phyloP scores from a whole-genome alignment of 805 yeast species.

The Lipomyces anomalus region DNA sequence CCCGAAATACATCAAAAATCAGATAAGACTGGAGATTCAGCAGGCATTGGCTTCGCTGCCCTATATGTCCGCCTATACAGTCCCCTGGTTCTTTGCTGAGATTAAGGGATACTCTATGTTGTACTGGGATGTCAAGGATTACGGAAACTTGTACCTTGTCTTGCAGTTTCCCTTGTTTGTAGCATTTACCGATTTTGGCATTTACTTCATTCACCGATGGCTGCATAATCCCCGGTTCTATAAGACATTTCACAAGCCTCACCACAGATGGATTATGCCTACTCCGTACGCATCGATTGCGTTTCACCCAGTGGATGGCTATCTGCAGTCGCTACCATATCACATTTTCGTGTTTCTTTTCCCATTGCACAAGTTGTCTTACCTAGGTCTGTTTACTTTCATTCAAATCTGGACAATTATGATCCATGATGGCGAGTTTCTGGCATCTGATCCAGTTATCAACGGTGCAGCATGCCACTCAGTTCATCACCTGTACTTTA shows the following conservation, averaged over 20 bases:
- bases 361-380: conserved; percentile 85
- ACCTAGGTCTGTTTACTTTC: conserved; percentile 74
- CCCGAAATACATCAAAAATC: conserved; percentile 92
- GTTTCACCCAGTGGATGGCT: conserved; percentile 97
- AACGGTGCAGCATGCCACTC: conserved; percentile 99
- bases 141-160: conserved; percentile 65
- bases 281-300: conserved; percentile 98
- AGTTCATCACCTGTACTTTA: conserved; percentile 92
- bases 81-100: conserved; percentile 86
- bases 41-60: conserved; percentile 83
- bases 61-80: conserved; percentile 75
- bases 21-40: conserved; percentile 74
- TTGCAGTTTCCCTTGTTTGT: conserved; percentile 73
- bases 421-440: conserved; percentile 96
- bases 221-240: conserved; percentile 90
- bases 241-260: conserved; percentile 88
- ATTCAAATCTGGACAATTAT: conserved; percentile 97
- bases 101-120: conserved; percentile 75
- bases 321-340: conserved; percentile 86
- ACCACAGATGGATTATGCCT: conserved; percentile 98
- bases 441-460: conserved; percentile 87
- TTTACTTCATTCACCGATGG: conserved; percentile 86
- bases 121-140: conserved; percentile 58
- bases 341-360: conserved; percentile 86
- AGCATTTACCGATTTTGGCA: conserved; percentile 89